Base-by-base conservation (phyloP, 2,329 filamentous ascomycete genomes). In the Calonectria pseudoturangicola region DNA sequence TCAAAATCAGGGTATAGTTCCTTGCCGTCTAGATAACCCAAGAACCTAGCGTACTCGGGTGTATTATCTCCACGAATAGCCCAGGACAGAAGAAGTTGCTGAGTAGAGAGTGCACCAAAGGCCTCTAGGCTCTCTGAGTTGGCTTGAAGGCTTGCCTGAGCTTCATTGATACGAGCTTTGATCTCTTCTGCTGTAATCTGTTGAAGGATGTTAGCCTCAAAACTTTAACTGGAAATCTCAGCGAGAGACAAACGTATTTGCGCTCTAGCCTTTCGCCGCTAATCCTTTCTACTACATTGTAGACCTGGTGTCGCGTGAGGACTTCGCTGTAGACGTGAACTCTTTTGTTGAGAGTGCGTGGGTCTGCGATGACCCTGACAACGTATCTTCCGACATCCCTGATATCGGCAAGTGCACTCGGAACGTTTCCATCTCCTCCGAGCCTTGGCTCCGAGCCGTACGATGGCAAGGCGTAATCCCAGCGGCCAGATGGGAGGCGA, bases 41-140 rank as follows among this genome's bases (percentile, higher is more conserved):
- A 82, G 73, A 90, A 91, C 66, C 85, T 83, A 13, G 89, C 89
- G 73, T 86, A 84, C 68, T 89, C 86, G 0, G 86, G 87, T 13
- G 83, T 87, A 77, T 90, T 90, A 73, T 92, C 89, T 1, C 85
- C 87, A 2, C 89, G 83, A 25, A 90, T 77, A 18, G 83, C 85
- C 84, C 83, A 87, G 0, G 85, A 87, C 33, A 3, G n/a, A 21
- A 2, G 43, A 13, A 15, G 41, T 21, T 10, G 12, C 4, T 21
- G 21, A 21, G 21, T 21, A 21, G 21, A 21, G 21, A 21, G 21
- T 21, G 21, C 21, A 21, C 21, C 2, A 21, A 21, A 21, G 21
- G 21, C 21, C 21, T 21, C 21, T 21, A 21, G 21, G 21, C 21
- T 21, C 21, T 21, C 21, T 21, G 21, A 2, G 21, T 21, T 21